Evolutionary conservation across 257 asterid species (phyloP), one percentile per base, ranked within the genome.

Genomic region (Asclepias syriaca): DNA sequence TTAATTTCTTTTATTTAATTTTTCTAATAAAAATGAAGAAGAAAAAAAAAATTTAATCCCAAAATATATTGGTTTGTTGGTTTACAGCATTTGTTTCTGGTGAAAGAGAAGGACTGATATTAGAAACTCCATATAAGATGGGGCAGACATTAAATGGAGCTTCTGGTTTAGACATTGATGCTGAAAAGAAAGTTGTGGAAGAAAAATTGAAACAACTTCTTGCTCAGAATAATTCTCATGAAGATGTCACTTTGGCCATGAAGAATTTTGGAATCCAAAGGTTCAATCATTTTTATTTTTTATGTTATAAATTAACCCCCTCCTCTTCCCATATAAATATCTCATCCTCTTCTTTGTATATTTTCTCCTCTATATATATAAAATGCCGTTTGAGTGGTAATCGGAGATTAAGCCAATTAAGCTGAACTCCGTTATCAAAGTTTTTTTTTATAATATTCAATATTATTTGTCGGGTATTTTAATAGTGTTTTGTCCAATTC

Each of bases 1-100:
- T 22, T 21, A 7, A 24, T 24, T n/a, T 16, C 5, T 49, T 1
- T 59, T 22, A 1, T 46, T n/a, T 18, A 15, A 1, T 18, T 50
- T 24, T 50, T 4, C 1, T 50, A 0, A 50, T 48, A 48, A 48
- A 48, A 48, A 48, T 10, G 2, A 13, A n/a, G n/a, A n/a, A n/a
- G n/a, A n/a, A n/a, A n/a, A n/a, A n/a, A n/a, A n/a, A n/a, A n/a
- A 29, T 29, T 29, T 29, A 29, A 29, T 1, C 34, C 34, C 46
- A 43, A 43, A 43, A 43, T 43, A 6, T 6, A 7, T 43, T 43
- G 48, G 48, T 65, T 2, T 43, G 16, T 53, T 54, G 18, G 21
- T 18, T n/a, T 57, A 5, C 81, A 84, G 87, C 87, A 56, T 84
- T 76, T 77, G 85, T 84, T 6, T 79, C 73, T 0, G 87, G 87